Evolutionary conservation across 1,284 basidiomycete species (phyloP).

Genomic region (Ustilago nuda): DNA sequence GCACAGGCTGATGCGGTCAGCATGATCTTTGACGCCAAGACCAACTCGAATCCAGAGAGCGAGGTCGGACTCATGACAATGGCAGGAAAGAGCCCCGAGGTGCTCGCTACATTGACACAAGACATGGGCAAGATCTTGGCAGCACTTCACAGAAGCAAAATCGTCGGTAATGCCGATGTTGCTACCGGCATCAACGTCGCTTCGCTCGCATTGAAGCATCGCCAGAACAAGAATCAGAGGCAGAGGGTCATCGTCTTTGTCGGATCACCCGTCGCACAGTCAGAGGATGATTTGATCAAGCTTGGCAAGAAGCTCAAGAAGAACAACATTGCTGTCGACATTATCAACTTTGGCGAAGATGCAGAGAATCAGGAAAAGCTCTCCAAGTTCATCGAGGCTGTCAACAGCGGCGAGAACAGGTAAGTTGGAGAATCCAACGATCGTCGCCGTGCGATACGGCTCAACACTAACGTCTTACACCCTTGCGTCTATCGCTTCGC

Average conservation of each 20-base stretch:
- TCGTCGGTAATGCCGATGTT: slow-evolving; percentile 85
- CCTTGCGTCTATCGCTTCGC: neutral
- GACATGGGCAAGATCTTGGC: slow-evolving; percentile 91
- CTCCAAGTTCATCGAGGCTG: slow-evolving; percentile 80
- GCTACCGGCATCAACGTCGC: slow-evolving; percentile 91
- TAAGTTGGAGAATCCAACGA: slow-evolving; percentile 69
- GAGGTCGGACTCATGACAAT: slow-evolving; percentile 98
- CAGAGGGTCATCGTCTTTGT: slow-evolving; percentile 95
- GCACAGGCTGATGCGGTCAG: slow-evolving; percentile 93
- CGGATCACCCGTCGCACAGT: slow-evolving; percentile 77
- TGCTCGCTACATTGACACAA: slow-evolving; percentile 93
- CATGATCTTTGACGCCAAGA: slow-evolving; percentile 91
- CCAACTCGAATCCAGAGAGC: slow-evolving; percentile 91
- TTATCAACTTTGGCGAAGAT: slow-evolving; percentile 79
- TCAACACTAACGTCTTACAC: neutral
- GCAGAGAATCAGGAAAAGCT: slow-evolving; percentile 75
- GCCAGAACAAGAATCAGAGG: slow-evolving; percentile 97
- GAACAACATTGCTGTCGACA: slow-evolving; percentile 96
- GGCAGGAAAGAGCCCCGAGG: slow-evolving; percentile 82
- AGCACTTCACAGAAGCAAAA: slow-evolving; percentile 79
- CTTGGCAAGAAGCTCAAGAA: slow-evolving; percentile 98
- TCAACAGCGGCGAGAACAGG: slow-evolving; percentile 84
- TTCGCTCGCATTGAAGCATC: slow-evolving; percentile 89
- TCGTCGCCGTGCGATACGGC: neutral
- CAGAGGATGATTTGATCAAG: slow-evolving; percentile 72